Percentiles rank a stretch among this genome's conserved stretches.
phyloP scores from a whole-genome alignment of 495 filamentous ascomycete species.

The Aspergillus olivimuriae region DNA sequence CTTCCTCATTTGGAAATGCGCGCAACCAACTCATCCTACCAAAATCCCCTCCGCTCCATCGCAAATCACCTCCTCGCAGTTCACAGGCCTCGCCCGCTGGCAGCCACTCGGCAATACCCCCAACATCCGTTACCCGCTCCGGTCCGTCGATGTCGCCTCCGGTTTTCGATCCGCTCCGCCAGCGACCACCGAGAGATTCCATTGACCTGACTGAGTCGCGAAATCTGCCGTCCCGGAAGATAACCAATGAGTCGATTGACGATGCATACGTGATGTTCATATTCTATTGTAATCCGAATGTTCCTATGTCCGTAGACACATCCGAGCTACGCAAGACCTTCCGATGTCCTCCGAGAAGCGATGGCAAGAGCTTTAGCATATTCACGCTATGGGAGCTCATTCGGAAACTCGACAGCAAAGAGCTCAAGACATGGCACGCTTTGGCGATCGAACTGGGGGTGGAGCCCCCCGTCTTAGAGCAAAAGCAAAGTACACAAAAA shows the following conservation, averaged over 20 bases:
- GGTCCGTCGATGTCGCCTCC: slow-evolving; percentile 41
- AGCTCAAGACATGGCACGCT: slow-evolving; percentile 95
- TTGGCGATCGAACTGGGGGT: slow-evolving; percentile 85
- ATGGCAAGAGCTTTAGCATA: slow-evolving; percentile 85
- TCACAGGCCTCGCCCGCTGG: slow-evolving; percentile 37
- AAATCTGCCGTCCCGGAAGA: slow-evolving; percentile 59
- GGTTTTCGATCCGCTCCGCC: slow-evolving; percentile 29
- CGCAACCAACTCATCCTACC: slow-evolving; percentile 32
- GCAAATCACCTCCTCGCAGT: slow-evolving; percentile 40
- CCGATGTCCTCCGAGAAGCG: slow-evolving; percentile 79
- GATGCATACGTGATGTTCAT: slow-evolving; percentile 86
- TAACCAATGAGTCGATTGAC: slow-evolving; percentile 71
- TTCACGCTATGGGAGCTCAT: slow-evolving; percentile 80
- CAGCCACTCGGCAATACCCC: slow-evolving; percentile 25
- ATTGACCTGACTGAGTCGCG: slow-evolving; percentile 32
- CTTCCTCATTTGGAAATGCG: slow-evolving; percentile 39
- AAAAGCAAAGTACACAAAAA: slow-evolving; percentile 92
- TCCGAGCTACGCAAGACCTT: slow-evolving; percentile 73
- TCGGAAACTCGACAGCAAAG: slow-evolving; percentile 71
- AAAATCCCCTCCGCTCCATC: slow-evolving; percentile 35
- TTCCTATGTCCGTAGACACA: slow-evolving; percentile 65
- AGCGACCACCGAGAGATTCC: slow-evolving; percentile 26
- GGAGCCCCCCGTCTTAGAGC: slow-evolving; percentile 74
- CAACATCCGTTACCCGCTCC: slow-evolving; percentile 24
- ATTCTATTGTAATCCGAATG: slow-evolving; percentile 81